These are phyloP conservation scores for Kitagawia praeruptora DNA, from an alignment of 129 eudicot genomes.

Conservation along the genomic window DNA sequence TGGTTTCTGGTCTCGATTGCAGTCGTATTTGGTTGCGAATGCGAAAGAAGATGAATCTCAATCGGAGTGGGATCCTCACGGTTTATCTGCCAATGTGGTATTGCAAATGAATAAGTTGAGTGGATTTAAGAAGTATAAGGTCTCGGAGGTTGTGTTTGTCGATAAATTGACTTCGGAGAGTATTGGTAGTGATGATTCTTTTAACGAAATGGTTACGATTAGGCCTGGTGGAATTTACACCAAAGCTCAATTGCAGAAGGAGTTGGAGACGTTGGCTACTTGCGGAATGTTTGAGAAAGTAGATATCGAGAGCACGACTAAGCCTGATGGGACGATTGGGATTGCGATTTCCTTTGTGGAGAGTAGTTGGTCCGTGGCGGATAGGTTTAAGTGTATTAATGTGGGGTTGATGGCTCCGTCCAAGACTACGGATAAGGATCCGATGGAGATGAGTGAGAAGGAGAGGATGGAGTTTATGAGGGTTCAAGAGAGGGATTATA, in stretches of 20 bases:
- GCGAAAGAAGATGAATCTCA: conserved; percentile 54
- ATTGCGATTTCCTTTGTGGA: conserved; percentile 47
- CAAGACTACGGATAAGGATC: conserved; percentile 49
- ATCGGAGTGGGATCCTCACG: conserved; percentile 67
- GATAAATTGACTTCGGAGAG: conserved; percentile 28
- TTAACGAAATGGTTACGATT: conserved; percentile 74
- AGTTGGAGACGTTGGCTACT: conserved; percentile 77
- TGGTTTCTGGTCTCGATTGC: conserved; percentile 45
- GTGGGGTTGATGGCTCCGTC: conserved; percentile 71
- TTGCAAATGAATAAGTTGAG: conserved; percentile 60
- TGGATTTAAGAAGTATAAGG: conserved; percentile 70
- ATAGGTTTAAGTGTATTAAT: conserved; percentile 65
- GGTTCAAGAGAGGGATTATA: conserved; percentile 62
- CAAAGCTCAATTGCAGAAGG: conserved; percentile 76
- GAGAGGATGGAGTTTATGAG: conserved; percentile 54
- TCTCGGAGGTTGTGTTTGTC: conserved; percentile 54
- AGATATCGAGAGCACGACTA: conserved; percentile 65
- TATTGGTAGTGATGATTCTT: conserved; percentile 68
- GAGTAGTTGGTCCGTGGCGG: conserved; percentile 68
- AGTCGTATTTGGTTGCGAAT: conserved; percentile 48
- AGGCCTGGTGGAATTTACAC: conserved; percentile 71
- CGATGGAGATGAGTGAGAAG: conserved; percentile 56
- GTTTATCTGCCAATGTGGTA: conserved; percentile 54
- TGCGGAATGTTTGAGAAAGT: conserved; percentile 94
- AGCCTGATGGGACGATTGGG: conserved; percentile 72